Conservation (phyloP, 768 basidiomycete genomes). For the Roridomyces roridus region DNA sequence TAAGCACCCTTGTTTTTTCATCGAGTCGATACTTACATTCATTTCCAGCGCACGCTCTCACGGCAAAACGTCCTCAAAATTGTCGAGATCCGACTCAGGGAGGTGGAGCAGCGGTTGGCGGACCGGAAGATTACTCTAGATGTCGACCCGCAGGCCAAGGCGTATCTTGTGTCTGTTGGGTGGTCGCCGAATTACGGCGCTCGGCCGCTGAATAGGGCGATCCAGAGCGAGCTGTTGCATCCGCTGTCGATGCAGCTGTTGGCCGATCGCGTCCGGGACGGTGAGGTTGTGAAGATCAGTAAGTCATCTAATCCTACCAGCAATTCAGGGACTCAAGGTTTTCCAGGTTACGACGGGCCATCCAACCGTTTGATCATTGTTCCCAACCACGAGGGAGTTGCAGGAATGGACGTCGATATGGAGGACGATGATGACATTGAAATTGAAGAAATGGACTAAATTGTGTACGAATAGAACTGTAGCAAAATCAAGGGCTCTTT, state of each 20-base stretch:
- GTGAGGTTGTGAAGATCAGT: constrained; percentile 76
- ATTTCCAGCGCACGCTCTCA: constrained; percentile 76
- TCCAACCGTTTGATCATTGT: constrained; percentile 78
- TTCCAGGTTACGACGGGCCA: constrained; percentile 83
- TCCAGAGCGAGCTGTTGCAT: constrained; percentile 92
- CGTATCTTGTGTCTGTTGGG: constrained; percentile 75
- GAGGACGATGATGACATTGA: constrained; percentile 61
- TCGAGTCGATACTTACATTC: neutral
- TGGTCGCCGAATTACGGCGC: constrained; percentile 90
- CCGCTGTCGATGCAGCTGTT: constrained; percentile 88
- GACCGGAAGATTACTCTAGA: constrained; percentile 83
- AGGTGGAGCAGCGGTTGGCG: constrained; percentile 81
- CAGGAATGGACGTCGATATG: constrained; percentile 62
- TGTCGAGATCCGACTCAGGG: constrained; percentile 86
- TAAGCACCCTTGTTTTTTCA: constrained; percentile 43
- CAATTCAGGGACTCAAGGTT: too few species aligned
- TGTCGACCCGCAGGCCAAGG: constrained; percentile 77
- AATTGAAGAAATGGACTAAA: constrained; percentile 72
- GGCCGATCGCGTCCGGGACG: constrained; percentile 81
- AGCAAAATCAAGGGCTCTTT: too few species aligned
- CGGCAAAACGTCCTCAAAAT: constrained; percentile 79
- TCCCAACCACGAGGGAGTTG: constrained; percentile 79
- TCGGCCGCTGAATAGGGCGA: constrained; percentile 88
- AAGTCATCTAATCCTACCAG: too few species aligned
- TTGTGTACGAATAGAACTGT: neutral